Percentiles rank a stretch among this genome's conserved stretches.
Evolutionary conservation across 148 eudicot species (phyloP).

Genomic region (Limonium bicolor): DNA sequence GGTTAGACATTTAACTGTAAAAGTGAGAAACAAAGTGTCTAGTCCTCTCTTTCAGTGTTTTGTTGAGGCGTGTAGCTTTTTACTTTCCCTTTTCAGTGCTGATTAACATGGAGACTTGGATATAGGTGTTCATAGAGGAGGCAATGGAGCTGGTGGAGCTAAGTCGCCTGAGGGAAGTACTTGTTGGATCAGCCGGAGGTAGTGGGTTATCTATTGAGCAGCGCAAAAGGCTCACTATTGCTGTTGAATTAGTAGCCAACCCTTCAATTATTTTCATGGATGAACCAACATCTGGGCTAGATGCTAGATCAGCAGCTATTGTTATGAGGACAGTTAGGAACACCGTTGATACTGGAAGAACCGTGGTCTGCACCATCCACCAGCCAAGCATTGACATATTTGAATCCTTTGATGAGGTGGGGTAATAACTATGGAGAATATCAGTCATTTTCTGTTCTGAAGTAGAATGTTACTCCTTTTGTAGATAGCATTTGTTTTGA

Average conservation of each 20-base stretch:
- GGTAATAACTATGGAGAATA: background rate
- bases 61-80: background rate
- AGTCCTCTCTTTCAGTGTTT: background rate
- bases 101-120: too few species aligned
- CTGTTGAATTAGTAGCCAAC: conserved; percentile 62
- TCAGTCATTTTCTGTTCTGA: background rate
- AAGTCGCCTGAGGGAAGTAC: conserved; percentile 14
- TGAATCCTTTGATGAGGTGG: conserved; percentile 61
- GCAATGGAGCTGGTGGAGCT: conserved; percentile 47
- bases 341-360: conserved; percentile 44
- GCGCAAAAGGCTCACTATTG: conserved; percentile 50
- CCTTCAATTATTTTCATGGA: conserved; percentile 66
- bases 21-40: too few species aligned
- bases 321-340: conserved; percentile 56
- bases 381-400: conserved; percentile 56
- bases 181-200: conserved; percentile 42
- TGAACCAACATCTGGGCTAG: conserved; percentile 66
- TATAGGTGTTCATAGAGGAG: conserved; percentile 45
- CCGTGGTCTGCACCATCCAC: conserved; percentile 53
- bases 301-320: conserved; percentile 69
- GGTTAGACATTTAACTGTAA: conserved; percentile 15
- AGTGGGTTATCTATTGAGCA: conserved; percentile 54
- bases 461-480: too few species aligned
- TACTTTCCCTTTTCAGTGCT: too few species aligned
- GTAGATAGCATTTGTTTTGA: too few species aligned